phyloP scores from a whole-genome alignment of 2,329 filamentous ascomycete genomes.

The Fusarium sp. region DNA sequence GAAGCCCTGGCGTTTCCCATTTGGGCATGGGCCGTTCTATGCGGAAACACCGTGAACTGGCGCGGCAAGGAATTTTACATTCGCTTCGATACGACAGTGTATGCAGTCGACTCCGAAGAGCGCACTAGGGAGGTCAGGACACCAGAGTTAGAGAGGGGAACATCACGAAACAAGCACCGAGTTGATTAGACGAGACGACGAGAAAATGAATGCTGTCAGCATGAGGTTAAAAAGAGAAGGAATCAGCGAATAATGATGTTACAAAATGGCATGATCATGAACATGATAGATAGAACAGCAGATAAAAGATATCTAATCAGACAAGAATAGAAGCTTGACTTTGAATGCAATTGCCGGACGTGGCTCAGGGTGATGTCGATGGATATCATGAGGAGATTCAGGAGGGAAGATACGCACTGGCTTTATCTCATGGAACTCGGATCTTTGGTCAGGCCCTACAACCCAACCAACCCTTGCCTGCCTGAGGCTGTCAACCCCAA shows the following conservation, averaged over 20 bases:
- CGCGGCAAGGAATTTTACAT: constrained; percentile 86
- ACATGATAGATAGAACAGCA: constrained; percentile 21
- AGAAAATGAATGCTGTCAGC: constrained; percentile 3
- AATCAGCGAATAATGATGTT: background rate
- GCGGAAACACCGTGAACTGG: constrained; percentile 91
- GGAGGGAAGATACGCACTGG: background rate
- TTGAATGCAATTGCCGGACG: background rate
- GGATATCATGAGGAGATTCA: background rate
- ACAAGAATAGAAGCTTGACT: constrained; percentile 15
- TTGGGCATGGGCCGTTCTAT: constrained; percentile 89
- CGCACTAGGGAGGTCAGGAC: constrained; percentile 26
- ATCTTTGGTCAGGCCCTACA: background rate
- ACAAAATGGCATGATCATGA: constrained; percentile 8
- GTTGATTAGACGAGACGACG: constrained; percentile 34
- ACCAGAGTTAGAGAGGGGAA: constrained; percentile 42
- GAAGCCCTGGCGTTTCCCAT: constrained; percentile 88
- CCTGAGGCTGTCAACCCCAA: background rate
- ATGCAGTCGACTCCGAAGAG: constrained; percentile 49
- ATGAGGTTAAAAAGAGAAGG: background rate
- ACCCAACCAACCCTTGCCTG: background rate
- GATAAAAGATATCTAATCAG: background rate
- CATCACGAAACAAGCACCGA: constrained; percentile 40
- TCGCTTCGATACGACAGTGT: constrained; percentile 84
- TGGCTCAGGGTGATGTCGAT: background rate
- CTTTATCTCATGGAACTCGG: background rate